Percentiles rank a stretch among this genome's conserved stretches.
These are phyloP conservation scores for Austroboletus niveus DNA, from an alignment of 1,284 basidiomycete species.

Conservation along the genomic window DNA sequence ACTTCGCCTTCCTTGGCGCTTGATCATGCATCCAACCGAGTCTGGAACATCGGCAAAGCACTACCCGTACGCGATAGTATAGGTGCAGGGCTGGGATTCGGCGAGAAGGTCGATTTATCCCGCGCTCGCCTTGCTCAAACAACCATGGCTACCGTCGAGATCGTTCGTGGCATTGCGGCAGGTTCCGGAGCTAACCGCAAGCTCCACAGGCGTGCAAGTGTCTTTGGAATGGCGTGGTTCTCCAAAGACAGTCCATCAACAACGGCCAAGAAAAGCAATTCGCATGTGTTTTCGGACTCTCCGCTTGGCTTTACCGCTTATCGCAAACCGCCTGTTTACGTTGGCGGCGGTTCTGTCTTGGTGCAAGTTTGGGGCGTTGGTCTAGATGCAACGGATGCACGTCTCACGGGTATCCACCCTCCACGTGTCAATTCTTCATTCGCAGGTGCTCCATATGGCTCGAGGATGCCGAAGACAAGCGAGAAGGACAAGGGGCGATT, in stretches of 20 bases:
- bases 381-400: conserved; percentile 69
- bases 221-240: conserved; percentile 33
- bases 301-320: conserved; percentile 62
- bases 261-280: conserved; percentile 9
- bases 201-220: conserved; percentile 19
- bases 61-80: conserved; percentile 24
- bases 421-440: conserved; percentile 11
- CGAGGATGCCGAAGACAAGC: conserved; percentile 28
- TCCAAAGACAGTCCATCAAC: conserved; percentile 23
- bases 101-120: conserved; percentile 66
- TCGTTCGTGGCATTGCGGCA: conserved; percentile 61
- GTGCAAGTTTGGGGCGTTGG: conserved; percentile 86
- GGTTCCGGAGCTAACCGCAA: conserved; percentile 15
- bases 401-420: conserved; percentile 47
- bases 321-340: conserved; percentile 70
- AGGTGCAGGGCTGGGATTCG: conserved; percentile 30
- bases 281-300: conserved; percentile 19
- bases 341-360: conserved; percentile 65
- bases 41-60: conserved; percentile 27
- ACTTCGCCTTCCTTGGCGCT: conserved; percentile 24
- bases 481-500: conserved; percentile 28
- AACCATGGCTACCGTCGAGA: conserved; percentile 83
- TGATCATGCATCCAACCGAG: conserved; percentile 15
- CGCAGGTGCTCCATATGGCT: conserved; percentile 24
- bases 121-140: conserved; percentile 74